Conservation (phyloP, 2,329 filamentous ascomycete genomes). For the Bipolaris sorokiniana region DNA sequence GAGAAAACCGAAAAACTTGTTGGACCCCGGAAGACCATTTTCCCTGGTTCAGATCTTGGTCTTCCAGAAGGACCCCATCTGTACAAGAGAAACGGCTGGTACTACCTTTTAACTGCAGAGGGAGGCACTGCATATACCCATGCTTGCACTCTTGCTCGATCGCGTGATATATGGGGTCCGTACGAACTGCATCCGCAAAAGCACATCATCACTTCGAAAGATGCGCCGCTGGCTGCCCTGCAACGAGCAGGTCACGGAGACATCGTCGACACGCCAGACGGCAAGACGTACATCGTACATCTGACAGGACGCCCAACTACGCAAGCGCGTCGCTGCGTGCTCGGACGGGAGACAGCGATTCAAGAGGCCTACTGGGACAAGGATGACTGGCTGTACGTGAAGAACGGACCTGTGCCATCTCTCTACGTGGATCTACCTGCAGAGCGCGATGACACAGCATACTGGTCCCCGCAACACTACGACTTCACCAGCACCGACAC, state of each 20-base stretch:
- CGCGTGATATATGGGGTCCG: conserved; percentile 49
- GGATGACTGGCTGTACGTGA: conserved; percentile 68
- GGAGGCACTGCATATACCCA: conserved; percentile 52
- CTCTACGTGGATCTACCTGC: conserved; percentile 48
- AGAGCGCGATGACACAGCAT: conserved; percentile 35
- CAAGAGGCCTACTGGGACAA: conserved; percentile 66
- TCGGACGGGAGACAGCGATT: conserved; percentile 52
- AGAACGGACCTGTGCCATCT: conserved; percentile 58
- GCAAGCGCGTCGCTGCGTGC: conserved; percentile 42
- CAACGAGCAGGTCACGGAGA: conserved; percentile 49
- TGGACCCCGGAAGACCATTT: conserved; percentile 61
- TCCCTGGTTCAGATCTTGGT: conserved; percentile 60
- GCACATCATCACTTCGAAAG: conserved; percentile 51
- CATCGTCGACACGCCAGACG: conserved; percentile 44
- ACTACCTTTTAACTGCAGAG: conserved; percentile 48
- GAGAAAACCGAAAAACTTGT: conserved; percentile 57
- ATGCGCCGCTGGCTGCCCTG: conserved; percentile 41
- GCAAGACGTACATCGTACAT: conserved; percentile 45
- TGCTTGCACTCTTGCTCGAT: conserved; percentile 49
- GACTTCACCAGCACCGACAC: conserved; percentile 54
- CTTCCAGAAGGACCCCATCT: conserved; percentile 48
- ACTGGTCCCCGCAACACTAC: conserved; percentile 54
- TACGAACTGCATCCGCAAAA: conserved; percentile 52
- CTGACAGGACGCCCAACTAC: conserved; percentile 45
- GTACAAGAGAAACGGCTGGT: conserved; percentile 46